Evolutionary conservation across 805 yeast species (phyloP), one percentile per base, ranked within the genome.

Genomic region (Saturnispora diversa): DNA sequence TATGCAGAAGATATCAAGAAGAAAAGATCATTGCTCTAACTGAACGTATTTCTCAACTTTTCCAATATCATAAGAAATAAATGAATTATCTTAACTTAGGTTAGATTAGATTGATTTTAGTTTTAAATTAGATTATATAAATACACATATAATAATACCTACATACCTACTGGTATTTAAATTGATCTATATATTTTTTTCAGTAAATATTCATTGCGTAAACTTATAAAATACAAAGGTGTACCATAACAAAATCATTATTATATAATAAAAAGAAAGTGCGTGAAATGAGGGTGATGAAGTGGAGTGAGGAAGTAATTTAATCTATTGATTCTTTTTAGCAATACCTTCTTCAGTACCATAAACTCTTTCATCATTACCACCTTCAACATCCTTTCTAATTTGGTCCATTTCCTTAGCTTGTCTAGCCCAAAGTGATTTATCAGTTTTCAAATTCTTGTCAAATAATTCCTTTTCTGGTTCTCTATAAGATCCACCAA

Each of bases 381-480:
- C 75, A 48, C 92, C 94, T 65, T 92, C 98, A 48, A 90, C 81
- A 44, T 69, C 74, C 37, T 68, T 68, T 64, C 87, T 83, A 54
- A 87, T 86, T 42, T 66, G 66, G 59, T 90, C 96, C 80, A 84
- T 80, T 60, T 76, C 72, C 45, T 68, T 60, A 24, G 78, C 67
- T 64, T 90, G 96, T 48, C 72, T 69, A 29, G 68, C 70, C 86
- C 94, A 80, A 33, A 80, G 73, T 48, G 66, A 62, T 51, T 69
- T 63, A 47, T 77, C 77, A 56, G 72, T 74, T 60, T 72, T 78
- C 46, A 63, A 58, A 20, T 70, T 61, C 50, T 73, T 74, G 57
- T 80, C 84, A 60, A 88, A 90, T 51, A 90, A 69, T 51, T 84
- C 83, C 54, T 72, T 75, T 58, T 92, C 97, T 5, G 98, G 98